These are phyloP conservation scores for Morella rubra DNA, from an alignment of 306 rosid species.

Conservation along the genomic window DNA sequence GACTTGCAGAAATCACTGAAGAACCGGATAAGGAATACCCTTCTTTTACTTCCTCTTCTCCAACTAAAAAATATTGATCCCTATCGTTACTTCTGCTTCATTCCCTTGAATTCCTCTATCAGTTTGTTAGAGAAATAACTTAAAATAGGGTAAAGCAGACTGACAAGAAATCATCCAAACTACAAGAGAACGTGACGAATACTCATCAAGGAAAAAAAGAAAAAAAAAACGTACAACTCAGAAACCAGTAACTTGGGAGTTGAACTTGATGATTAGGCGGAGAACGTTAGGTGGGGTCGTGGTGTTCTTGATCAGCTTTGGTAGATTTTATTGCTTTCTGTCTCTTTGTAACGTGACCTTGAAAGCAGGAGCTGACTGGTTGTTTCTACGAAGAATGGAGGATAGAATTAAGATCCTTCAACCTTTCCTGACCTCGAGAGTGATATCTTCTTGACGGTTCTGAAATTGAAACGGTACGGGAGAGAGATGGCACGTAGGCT, in stretches of 20 bases:
- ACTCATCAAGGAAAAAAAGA: background rate
- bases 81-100: conserved; percentile 8
- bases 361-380: conserved; percentile 52
- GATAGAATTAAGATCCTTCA: conserved; percentile 23
- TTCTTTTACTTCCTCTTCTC: conserved; percentile 19
- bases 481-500: too few relatives aligned
- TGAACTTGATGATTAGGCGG: conserved; percentile 42
- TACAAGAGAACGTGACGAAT: conserved; percentile 13
- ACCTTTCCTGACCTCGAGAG: too few relatives aligned
- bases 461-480: too few relatives aligned
- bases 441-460: too few relatives aligned
- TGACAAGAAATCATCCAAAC: background rate
- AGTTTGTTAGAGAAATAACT: background rate
- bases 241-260: conserved; percentile 21
- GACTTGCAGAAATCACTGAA: conserved; percentile 12
- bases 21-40: conserved; percentile 4
- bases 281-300: conserved; percentile 42
- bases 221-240: background rate
- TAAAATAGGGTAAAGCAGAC: background rate
- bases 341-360: conserved; percentile 27
- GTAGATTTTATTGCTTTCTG: conserved; percentile 21
- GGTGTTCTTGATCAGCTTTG: conserved; percentile 22
- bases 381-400: conserved; percentile 33
- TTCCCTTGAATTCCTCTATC: background rate
- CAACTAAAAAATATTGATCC: conserved; percentile 23